These are phyloP conservation scores for Pyrenophora tritici-repentis DNA, from an alignment of 2,329 filamentous ascomycete genomes.

Conservation along the genomic window DNA sequence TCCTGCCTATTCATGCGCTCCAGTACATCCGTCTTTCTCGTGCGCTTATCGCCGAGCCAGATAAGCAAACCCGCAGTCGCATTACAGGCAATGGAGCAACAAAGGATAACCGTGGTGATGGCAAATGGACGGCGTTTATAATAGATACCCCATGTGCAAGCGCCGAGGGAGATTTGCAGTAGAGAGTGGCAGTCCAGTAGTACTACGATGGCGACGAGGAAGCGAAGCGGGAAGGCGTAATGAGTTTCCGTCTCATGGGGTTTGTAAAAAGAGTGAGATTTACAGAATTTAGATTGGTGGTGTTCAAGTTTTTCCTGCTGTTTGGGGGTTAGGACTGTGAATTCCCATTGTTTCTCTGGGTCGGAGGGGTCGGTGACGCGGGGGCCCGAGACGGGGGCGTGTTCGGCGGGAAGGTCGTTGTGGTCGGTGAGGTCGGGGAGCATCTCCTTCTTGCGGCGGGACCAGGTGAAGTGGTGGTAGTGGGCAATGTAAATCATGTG, in stretches of 20 bases:
- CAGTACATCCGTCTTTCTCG: constrained; percentile 83
- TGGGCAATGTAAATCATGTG: constrained; percentile 83
- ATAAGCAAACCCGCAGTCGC: constrained; percentile 78
- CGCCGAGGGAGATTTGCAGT: constrained; percentile 78
- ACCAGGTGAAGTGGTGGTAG: constrained; percentile 71
- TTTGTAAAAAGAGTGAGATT: constrained; percentile 87
- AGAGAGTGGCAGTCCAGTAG: constrained; percentile 79
- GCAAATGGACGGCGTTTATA: constrained; percentile 71
- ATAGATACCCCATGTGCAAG: constrained; percentile 77
- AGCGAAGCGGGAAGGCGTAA: constrained; percentile 73
- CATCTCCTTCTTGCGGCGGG: constrained; percentile 63
- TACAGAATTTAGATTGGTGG: constrained; percentile 79
- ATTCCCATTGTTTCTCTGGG: constrained; percentile 51
- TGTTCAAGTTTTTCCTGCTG: constrained; percentile 74
- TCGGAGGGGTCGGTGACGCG: constrained; percentile 45
- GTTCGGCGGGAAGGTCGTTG: constrained; percentile 65
- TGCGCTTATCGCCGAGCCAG: constrained; percentile 73
- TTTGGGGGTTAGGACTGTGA: constrained; percentile 64
- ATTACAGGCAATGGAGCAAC: constrained; percentile 77
- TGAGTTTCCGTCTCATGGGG: constrained; percentile 85
- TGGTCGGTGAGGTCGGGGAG: constrained; percentile 68
- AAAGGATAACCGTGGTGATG: constrained; percentile 80
- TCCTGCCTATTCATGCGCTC: constrained; percentile 77
- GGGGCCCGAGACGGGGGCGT: constrained; percentile 52
- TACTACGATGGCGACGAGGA: constrained; percentile 77